Evolutionary conservation across 495 filamentous ascomycete genomes (phyloP), one percentile per base, ranked within the genome.

Genomic region (Filosporella fistucella): DNA sequence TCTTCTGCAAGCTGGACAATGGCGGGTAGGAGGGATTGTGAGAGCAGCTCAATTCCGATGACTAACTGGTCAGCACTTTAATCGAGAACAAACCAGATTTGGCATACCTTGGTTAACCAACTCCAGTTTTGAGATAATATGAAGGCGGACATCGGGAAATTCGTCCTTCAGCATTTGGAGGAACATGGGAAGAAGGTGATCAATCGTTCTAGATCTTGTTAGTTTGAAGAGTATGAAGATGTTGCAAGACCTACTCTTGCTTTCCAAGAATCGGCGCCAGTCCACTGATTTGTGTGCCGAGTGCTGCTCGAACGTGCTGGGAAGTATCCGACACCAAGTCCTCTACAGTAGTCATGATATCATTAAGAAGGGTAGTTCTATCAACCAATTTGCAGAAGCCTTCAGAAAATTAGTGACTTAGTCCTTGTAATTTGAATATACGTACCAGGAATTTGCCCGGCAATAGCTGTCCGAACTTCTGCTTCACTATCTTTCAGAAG

Each of bases 141-240:
- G 94, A 30, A 98, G 76, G 32, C 93, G 85, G 43, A 98, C 93
- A 62, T 97, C 94, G 25, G 93, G 93, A 68, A 96, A 97, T 59
- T 98, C 93, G 63, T 98, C 93, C 71, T 98, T 98, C 40, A 98
- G 82, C 93, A 98, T 98, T 62, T 94, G 88, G 29, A 97, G 76
- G 69, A 98, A 98, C 94, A 98, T 98, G 29, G 93, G 93, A 32
- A 98, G 81, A 49, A 98, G 86, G 59, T 97, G 93, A 47, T 90
- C 80, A 52, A 95, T 97, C 29, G 93, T 98, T 65, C 62, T 52
- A 55, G 45, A 35, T 9, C 10, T 41, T 30, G 32, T 61, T 44
- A 56, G 51, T 54, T 48, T 13, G 32, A 5, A 29, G 45, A 4
- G 24, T 17, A 17, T 23, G n/a, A 36, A 25, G 12, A 11, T 18